Percentiles rank a stretch among this genome's conserved stretches.
Conservation (phyloP, 2,329 filamentous ascomycete genomes). For the Microdochium bolleyi region DNA sequence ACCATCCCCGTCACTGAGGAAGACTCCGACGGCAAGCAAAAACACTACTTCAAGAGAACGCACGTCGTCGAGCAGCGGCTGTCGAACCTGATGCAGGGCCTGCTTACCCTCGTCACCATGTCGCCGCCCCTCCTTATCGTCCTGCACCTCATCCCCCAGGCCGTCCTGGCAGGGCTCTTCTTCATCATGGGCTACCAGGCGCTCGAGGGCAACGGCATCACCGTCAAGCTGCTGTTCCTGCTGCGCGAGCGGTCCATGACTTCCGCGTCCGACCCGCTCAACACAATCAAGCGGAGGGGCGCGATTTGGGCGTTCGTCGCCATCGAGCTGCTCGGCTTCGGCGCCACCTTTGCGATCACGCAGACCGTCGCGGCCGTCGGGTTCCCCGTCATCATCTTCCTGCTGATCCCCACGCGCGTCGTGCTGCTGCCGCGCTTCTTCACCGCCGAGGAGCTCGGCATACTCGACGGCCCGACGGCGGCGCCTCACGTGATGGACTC, state of each 20-base stretch:
- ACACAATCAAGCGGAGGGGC: constrained; percentile 47
- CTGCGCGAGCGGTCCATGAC: constrained; percentile 57
- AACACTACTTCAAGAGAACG: constrained; percentile 40
- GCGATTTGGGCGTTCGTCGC: constrained; percentile 67
- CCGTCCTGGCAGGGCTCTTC: constrained; percentile 72
- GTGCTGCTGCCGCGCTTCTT: constrained; percentile 57
- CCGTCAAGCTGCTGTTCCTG: constrained; percentile 64
- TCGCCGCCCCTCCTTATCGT: constrained; percentile 65
- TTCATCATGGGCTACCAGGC: constrained; percentile 81
- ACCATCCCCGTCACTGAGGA: constrained; percentile 45
- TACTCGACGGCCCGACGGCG: constrained; percentile 67
- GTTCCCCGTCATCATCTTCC: constrained; percentile 67
- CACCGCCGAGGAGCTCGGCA: constrained; percentile 47
- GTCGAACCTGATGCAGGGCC: constrained; percentile 70
- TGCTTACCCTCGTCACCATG: constrained; percentile 75
- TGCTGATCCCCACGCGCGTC: constrained; percentile 59
- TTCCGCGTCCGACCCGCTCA: constrained; percentile 48
- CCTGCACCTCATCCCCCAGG: constrained; percentile 70
- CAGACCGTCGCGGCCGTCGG: constrained; percentile 78
- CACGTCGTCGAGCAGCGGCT: constrained; percentile 73
- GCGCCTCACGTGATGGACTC: constrained; percentile 71
- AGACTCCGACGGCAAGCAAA: constrained; percentile 45
- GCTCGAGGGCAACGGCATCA: constrained; percentile 70
- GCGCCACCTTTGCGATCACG: constrained; percentile 73
- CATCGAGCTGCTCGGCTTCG: constrained; percentile 63